These are phyloP conservation scores for Tieghemostelium lacteum DNA, from an alignment of 78 protist genomes.

Conservation along the genomic window DNA sequence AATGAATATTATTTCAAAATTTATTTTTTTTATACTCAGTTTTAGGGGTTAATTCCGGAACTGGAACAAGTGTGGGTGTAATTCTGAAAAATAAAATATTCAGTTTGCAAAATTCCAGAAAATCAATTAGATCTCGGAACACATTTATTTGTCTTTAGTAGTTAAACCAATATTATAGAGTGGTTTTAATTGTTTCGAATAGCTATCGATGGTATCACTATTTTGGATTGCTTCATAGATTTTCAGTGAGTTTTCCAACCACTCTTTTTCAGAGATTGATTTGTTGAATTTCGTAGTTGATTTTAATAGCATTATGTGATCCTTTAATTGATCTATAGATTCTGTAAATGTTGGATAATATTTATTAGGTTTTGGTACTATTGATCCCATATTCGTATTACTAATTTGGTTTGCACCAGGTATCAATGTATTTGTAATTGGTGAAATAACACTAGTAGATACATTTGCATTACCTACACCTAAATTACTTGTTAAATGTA, in stretches of 20 bases:
- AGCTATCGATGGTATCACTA: constrained; percentile 4
- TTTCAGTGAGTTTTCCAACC: constrained; percentile 36
- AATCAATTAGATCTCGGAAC: too few relatives aligned
- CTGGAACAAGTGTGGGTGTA: too few relatives aligned
- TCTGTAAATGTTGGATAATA: constrained; percentile 33
- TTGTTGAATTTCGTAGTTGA: constrained; percentile 19
- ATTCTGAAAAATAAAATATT: too few relatives aligned
- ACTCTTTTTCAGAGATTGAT: constrained; percentile 26
- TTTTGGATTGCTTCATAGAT: constrained; percentile 30
- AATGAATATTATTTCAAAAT: too few relatives aligned
- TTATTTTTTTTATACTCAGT: too few relatives aligned
- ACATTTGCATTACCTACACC: too few relatives aligned
- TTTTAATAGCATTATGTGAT: constrained; percentile 8
- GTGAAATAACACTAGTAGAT: too few relatives aligned
- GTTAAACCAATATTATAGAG: not conserved
- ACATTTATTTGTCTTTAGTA: too few relatives aligned
- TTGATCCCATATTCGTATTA: not conserved
- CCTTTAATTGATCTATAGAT: constrained; percentile 26
- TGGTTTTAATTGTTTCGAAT: constrained; percentile 1
- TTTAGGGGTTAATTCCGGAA: too few relatives aligned
- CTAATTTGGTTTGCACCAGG: not conserved
- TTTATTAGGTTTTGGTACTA: not conserved
- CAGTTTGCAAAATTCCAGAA: too few relatives aligned
- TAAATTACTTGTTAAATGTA: not conserved
- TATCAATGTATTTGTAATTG: too few relatives aligned